Evolutionary conservation across 2,329 filamentous ascomycete genomes (phyloP).

Genomic region (Ophiognomonia clavigignenti-juglandacearum): DNA sequence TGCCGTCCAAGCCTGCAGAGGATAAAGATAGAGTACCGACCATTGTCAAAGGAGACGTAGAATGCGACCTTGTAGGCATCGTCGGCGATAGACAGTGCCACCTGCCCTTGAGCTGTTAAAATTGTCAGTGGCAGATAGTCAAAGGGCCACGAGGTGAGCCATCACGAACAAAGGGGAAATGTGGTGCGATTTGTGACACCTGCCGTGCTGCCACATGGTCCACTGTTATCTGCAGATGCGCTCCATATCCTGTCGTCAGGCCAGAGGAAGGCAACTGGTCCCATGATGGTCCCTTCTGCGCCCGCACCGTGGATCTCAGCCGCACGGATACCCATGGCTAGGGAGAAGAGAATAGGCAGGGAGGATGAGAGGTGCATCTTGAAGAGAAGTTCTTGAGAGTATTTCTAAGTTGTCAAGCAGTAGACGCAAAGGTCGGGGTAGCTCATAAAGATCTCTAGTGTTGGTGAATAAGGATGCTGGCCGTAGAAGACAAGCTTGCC

Average conservation of each 20-base stretch:
- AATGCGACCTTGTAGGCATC: conserved; percentile 47
- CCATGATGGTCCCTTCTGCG: conserved; percentile 35
- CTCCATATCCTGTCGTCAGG: conserved; percentile 46
- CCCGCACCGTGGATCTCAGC: conserved; percentile 25
- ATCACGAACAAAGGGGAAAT: conserved; percentile 43
- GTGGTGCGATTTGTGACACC: conserved; percentile 38
- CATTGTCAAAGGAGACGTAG: conserved; percentile 34
- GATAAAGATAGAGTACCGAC: not conserved
- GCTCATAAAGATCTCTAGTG: too few species aligned
- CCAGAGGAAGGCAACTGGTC: conserved; percentile 52
- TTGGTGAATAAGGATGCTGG: too few species aligned
- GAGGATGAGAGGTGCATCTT: too few species aligned
- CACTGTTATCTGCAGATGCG: conserved; percentile 42
- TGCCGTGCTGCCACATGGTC: conserved; percentile 44
- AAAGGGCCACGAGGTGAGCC: not conserved
- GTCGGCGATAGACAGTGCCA: conserved; percentile 46
- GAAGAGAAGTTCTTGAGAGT: too few species aligned
- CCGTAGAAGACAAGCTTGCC: too few species aligned
- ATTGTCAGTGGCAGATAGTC: not conserved
- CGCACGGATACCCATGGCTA: too few species aligned
- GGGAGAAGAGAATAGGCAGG: too few species aligned
- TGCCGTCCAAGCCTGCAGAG: too few species aligned
- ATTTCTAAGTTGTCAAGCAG: too few species aligned
- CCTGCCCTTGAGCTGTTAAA: conserved; percentile 39
- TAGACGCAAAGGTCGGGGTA: too few species aligned